Percentiles rank a stretch among this genome's conserved stretches.
Conservation (phyloP, 768 basidiomycete species). For the Boletus patriciae region DNA sequence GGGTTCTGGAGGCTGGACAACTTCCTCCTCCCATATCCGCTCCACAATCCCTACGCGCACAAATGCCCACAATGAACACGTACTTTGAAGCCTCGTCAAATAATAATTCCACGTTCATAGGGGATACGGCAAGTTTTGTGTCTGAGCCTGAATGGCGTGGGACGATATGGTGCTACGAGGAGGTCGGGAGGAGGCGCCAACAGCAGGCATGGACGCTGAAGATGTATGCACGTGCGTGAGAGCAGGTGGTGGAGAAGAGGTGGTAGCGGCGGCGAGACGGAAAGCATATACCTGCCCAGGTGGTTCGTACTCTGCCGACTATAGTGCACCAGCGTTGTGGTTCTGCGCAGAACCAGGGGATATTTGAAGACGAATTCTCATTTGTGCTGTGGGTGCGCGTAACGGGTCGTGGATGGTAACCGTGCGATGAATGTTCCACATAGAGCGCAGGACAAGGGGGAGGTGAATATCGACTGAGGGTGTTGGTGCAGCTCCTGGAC, state of each 20-base stretch:
- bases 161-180: conserved; percentile 42
- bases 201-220: conserved; percentile 36
- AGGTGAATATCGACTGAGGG: conserved; percentile 46
- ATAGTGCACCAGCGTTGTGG: conserved; percentile 26
- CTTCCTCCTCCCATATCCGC: too few relatives aligned
- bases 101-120: conserved; percentile 88
- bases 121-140: conserved; percentile 48
- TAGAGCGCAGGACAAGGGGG: conserved; percentile 69
- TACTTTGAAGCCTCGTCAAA: conserved; percentile 72
- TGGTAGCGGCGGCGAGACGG: conserved; percentile 46
- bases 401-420: conserved; percentile 38
- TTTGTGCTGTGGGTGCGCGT: conserved; percentile 41
- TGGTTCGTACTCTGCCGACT: conserved; percentile 28
- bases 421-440: conserved; percentile 59
- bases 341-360: conserved; percentile 37
- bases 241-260: conserved; percentile 24
- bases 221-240: conserved; percentile 22
- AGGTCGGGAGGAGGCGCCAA: conserved; percentile 22
- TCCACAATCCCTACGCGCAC: too few relatives aligned
- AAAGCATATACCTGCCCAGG: conserved; percentile 65
- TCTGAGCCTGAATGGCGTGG: conserved; percentile 24
- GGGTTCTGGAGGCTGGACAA: too few relatives aligned
- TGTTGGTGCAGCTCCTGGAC: conserved; percentile 50
- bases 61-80: conserved; percentile 91
- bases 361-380: conserved; percentile 65